A percentile compares a stretch with the other conserved stretches of the same genome.
These are phyloP conservation scores for Dactylonectria estremocensis DNA, from an alignment of 2,329 filamentous ascomycete species.

Conservation along the genomic window DNA sequence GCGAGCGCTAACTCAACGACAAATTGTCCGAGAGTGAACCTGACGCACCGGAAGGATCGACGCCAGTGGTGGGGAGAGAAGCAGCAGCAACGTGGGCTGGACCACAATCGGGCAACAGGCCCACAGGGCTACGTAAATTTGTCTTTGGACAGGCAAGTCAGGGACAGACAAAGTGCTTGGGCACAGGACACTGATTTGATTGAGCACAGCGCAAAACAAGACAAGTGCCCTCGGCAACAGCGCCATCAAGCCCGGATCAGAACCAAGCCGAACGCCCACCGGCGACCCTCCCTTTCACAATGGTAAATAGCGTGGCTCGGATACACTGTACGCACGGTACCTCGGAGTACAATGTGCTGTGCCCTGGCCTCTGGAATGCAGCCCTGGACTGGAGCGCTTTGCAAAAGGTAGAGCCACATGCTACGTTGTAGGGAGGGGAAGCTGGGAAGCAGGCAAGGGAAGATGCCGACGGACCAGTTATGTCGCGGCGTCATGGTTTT, in stretches of 20 bases:
- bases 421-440: conserved; percentile 12
- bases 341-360: neutral
- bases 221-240: neutral
- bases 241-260: neutral
- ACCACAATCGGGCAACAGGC: neutral
- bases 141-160: too few species aligned
- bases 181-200: neutral
- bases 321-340: neutral
- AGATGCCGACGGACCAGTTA: conserved; percentile 38
- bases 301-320: neutral
- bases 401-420: neutral
- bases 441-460: conserved; percentile 14
- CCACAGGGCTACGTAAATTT: neutral
- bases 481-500: conserved; percentile 32
- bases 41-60: conserved; percentile 14
- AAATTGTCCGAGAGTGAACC: conserved; percentile 5
- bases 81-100: neutral
- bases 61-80: conserved; percentile 5
- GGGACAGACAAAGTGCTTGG: neutral
- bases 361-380: neutral
- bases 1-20: conserved; percentile 8
- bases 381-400: conserved; percentile 4
- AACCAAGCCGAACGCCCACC: neutral
- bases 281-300: neutral
- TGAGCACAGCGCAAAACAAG: neutral